Base-by-base conservation (phyloP, 352 stramenopile species). In the Pythium guiyangense region DNA sequence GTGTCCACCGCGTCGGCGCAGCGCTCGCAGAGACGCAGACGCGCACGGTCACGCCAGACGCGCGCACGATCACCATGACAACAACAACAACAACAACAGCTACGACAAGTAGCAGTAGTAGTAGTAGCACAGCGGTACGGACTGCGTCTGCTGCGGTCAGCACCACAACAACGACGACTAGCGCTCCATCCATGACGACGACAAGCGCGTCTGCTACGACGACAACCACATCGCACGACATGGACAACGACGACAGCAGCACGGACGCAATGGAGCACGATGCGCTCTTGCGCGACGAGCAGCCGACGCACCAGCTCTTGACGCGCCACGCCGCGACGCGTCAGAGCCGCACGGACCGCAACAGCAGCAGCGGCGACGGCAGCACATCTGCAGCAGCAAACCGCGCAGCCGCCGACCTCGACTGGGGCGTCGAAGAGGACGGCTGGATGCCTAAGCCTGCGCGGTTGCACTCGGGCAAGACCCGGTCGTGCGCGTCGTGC, bases 371-470 rank as follows among this genome's bases (percentile, higher is more conserved):
- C 9, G 49, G 49, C 6, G 57, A 57, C 15, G 34, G 57, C 20
- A 47, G 40, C 14, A 12, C 49, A 17, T 50, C 42, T 3, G 8
- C 31, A 37, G 8, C 22, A n/a, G 5, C 35, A 17, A 47, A n/a
- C 34, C 26, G 45, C 4, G 27, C 47, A 22, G 20, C 42, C 5
- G 18, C 42, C 20, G 57, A 63, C 15, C 52, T 59, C 9, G 58
- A 64, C 40, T 64, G 58, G 58, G 46, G 47, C 14, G 51, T 55
- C n/a, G 72, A 82, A 34, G 81, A 86, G 20, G 82, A 92, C 62
- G 80, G 77, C 1, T 95, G 86, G 86, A 91, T 95, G 76, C 84
- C 86, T 45, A 93, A 92, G 37, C 77, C 86, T 0, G 84, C 84
- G 11, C 72, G 80, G 3, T 60, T 95, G 4, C 86, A 95, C 56